Evolutionary conservation across 2,329 filamentous ascomycete species (phyloP).

Genomic region (Elsinoe perseae): DNA sequence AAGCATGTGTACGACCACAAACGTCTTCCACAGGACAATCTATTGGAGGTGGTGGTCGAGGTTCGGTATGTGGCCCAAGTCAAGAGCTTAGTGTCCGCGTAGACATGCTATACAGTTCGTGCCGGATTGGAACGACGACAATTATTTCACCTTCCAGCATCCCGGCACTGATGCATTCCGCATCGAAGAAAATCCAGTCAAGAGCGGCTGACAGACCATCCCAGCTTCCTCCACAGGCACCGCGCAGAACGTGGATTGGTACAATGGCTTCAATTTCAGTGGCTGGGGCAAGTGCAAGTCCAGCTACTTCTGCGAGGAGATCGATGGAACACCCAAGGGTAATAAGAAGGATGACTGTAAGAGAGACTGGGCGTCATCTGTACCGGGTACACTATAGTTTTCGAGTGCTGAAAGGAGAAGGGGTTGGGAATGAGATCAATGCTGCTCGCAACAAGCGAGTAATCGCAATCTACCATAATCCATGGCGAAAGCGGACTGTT

Average conservation of each 20-base stretch:
- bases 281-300: neutral
- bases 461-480: too few relatives aligned
- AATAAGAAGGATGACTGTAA: neutral
- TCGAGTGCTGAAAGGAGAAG: neutral
- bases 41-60: too few relatives aligned
- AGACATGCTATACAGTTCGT: too few relatives aligned
- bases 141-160: neutral
- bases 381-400: neutral
- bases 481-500: too few relatives aligned
- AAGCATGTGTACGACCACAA: too few relatives aligned
- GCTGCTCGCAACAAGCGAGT: too few relatives aligned
- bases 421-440: neutral
- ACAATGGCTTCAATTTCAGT: neutral
- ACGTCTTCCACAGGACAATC: too few relatives aligned
- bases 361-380: neutral
- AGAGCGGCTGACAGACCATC: neutral
- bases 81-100: too few relatives aligned
- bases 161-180: neutral
- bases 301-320: neutral
- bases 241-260: neutral
- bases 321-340: neutral
- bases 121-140: too few relatives aligned
- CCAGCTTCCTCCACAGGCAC: neutral
- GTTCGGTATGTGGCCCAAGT: too few relatives aligned
- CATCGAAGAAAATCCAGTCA: neutral